Base-by-base conservation (phyloP, 2,329 filamentous ascomycete genomes). In the Didymella sp. region DNA sequence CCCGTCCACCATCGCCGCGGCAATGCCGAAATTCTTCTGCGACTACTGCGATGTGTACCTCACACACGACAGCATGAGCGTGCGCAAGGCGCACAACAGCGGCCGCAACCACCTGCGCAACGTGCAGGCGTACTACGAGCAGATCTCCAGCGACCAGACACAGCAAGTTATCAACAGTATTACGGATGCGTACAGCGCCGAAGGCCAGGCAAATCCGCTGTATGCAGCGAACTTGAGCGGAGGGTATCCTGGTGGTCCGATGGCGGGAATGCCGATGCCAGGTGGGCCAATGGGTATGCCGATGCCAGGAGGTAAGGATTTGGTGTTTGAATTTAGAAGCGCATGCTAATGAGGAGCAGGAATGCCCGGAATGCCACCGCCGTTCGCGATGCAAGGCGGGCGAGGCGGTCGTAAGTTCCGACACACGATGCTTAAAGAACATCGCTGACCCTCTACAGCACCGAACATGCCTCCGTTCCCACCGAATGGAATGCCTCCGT, bases 21-120 rank as follows among this genome's bases (percentile, higher is more conserved):
- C 41, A 3, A 70, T 70, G 67, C 67, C 67, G 21, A 70, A 70
- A 59, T 70, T 70, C 60, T 70, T 70, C 49, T 70, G 93, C 84
- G 95, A 99, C 79, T 99, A 99, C 80, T 99, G 95, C 86, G 95
- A 99, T 89, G 95, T 99, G 78, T 99, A 99, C 85, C 90, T 99
- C 70, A 99, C 95, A 67, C 95, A 99, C 85, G 95, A 99, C 84
- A 96, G 92, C 42, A 98, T 98, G 94, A 96, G 92, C 80, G 95
- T 99, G 79, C 93, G 95, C 71, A 98, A 98, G 82, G 95, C 95
- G 46, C 95, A 99, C 80, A 99, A 99, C 83, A 90, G 87, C 76
- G 95, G 95, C 61, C 88, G 94, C 71, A 99, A 99, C 81, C 95
- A 99, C 76, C 81, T 99, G 62, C 91, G 95, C 73, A 99, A 99